Conservation (phyloP, 2,329 filamentous ascomycete genomes). For the Cercospora citrullina region DNA sequence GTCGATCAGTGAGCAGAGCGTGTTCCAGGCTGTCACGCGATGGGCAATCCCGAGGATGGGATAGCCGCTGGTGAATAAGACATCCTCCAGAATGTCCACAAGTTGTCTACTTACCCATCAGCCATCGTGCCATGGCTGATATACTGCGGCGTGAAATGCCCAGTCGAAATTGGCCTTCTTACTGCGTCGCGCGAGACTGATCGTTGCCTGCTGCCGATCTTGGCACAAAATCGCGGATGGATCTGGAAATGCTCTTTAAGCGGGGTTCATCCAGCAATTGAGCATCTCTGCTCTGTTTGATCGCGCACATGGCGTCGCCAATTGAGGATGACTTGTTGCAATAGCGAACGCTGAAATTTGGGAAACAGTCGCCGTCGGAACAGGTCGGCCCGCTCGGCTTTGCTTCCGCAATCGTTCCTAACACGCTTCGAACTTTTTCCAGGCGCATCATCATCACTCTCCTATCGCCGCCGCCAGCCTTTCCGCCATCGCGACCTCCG, state of each 20-base stretch:
- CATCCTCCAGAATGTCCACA: constrained; percentile 22
- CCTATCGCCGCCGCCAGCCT: constrained; percentile 7
- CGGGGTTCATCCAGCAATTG: constrained; percentile 19
- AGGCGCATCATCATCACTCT: constrained; percentile 11
- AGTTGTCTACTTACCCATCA: constrained; percentile 33
- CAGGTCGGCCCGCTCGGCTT: constrained; percentile 9
- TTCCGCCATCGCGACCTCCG: constrained; percentile 9
- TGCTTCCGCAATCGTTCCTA: neutral
- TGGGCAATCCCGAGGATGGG: constrained; percentile 38
- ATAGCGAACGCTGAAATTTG: neutral
- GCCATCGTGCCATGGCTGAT: constrained; percentile 16
- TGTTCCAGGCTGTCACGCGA: constrained; percentile 50
- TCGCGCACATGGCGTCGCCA: neutral
- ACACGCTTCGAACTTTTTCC: constrained; percentile 8
- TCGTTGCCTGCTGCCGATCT: neutral
- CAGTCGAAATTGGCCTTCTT: constrained; percentile 20
- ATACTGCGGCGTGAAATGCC: neutral
- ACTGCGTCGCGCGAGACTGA: constrained; percentile 25
- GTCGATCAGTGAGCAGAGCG: constrained; percentile 48
- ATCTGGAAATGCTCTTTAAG: constrained; percentile 23
- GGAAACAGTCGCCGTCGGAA: neutral
- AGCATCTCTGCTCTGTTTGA: neutral
- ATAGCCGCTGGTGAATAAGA: constrained; percentile 26
- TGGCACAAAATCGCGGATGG: constrained; percentile 24
- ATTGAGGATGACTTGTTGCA: neutral